Evolutionary conservation across 306 rosid species (phyloP).

Genomic region (Rosa multiflora): DNA sequence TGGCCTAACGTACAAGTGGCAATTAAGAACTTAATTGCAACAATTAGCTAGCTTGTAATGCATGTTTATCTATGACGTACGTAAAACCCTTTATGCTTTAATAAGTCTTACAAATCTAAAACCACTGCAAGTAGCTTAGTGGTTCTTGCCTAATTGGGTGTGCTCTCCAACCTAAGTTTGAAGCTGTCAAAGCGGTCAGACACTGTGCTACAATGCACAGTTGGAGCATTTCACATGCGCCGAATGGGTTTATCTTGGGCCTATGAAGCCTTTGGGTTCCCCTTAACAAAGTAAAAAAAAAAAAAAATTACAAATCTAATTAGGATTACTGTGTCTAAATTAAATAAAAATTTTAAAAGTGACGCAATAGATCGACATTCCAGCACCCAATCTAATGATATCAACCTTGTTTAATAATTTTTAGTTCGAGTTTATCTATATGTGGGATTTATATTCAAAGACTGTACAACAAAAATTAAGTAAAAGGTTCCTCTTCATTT

Average conservation of each 20-base stretch:
- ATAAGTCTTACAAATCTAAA: background rate
- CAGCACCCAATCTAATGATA: background rate
- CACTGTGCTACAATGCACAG: no score
- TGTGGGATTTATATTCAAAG: background rate
- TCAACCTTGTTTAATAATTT: background rate
- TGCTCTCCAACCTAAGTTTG: no score
- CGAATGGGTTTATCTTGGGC: no score
- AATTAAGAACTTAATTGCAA: slow-evolving; percentile 2
- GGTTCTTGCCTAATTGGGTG: no score
- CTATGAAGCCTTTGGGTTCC: no score
- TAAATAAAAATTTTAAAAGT: background rate
- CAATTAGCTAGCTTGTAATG: background rate
- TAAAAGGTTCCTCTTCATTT: background rate
- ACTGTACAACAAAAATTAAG: background rate
- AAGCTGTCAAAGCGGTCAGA: no score
- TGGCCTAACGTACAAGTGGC: background rate
- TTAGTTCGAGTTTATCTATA: background rate
- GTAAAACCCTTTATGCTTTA: background rate
- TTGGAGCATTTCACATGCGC: no score
- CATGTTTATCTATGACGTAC: background rate
- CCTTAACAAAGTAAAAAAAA: no score
- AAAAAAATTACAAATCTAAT: background rate
- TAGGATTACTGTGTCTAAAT: background rate
- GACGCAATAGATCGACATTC: background rate
- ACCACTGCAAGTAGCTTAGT: no score